Conservation (phyloP, 2,329 filamentous ascomycete genomes). For the Verticillium dahliae region DNA sequence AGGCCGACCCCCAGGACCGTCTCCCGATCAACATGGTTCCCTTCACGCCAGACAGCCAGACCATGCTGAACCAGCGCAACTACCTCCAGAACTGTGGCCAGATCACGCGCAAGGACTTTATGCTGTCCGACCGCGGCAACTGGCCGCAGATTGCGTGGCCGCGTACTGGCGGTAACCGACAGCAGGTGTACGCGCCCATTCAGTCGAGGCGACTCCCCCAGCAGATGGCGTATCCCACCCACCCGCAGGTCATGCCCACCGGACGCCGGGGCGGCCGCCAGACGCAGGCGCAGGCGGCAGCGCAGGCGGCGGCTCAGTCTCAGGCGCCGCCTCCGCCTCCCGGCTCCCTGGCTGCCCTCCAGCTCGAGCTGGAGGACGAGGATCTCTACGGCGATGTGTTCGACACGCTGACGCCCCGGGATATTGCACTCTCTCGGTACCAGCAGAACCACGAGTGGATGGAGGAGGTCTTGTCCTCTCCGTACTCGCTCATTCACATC, state of each 20-base stretch:
- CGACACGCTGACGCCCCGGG: slow-evolving; percentile 80
- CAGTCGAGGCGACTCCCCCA: slow-evolving; percentile 46
- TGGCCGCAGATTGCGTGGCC: slow-evolving; percentile 82
- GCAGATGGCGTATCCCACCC: slow-evolving; percentile 56
- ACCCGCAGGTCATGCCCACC: slow-evolving; percentile 35
- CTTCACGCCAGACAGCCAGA: slow-evolving; percentile 53
- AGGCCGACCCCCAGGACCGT: slow-evolving; percentile 64
- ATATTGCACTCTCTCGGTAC: slow-evolving; percentile 82
- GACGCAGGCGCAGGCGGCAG: slow-evolving; percentile 33
- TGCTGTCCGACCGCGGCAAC: slow-evolving; percentile 81
- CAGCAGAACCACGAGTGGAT: slow-evolving; percentile 98
- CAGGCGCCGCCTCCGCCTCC: slow-evolving; percentile 15
- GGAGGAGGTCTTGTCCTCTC: slow-evolving; percentile 91
- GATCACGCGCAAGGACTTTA: slow-evolving; percentile 86
- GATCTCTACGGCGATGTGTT: slow-evolving; percentile 80
- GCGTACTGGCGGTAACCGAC: slow-evolving; percentile 29
- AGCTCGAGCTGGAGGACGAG: slow-evolving; percentile 60
- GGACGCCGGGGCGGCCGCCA: slow-evolving; percentile 6
- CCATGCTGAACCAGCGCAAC: slow-evolving; percentile 53
- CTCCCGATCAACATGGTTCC: slow-evolving; percentile 64
- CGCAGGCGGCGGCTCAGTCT: slow-evolving; percentile 18
- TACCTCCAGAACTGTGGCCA: slow-evolving; percentile 71
- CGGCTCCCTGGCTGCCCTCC: slow-evolving; percentile 22
- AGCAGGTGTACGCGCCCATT: slow-evolving; percentile 41
- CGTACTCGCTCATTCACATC: slow-evolving; percentile 80